Evolutionary conservation across 2,329 filamentous ascomycete genomes (phyloP), one percentile per base, ranked within the genome.

Genomic region (Neoarthrinium moseri): DNA sequence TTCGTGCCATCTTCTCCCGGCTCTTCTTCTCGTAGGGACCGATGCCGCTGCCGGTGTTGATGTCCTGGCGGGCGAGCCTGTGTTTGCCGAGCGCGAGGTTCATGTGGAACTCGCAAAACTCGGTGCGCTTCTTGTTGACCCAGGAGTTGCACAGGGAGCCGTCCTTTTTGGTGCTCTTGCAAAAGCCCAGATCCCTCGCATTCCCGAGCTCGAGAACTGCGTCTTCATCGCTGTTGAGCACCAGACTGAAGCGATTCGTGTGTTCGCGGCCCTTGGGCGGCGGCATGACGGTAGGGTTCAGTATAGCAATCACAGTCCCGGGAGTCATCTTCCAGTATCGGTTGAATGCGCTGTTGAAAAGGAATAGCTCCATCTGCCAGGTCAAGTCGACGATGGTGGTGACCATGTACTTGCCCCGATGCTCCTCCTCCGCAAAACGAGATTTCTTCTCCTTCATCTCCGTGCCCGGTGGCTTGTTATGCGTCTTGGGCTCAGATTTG

Each of bases 271-370:
- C 81, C 1, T 82, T 82, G 0, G 87, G 87, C 0, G 92, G 92
- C 3, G 92, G 90, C 83, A 99, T 89, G 56, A 97, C 86, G 15
- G 76, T 83, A 1, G 94, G 94, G 60, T 99, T 99, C 23, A 99
- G 75, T 21, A 99, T 88, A 5, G 92, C 94, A 46, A 99, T 75
- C 2, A 97, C 79, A 0, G 91, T 96, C n/a, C 94, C 94, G 2
- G 89, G 81, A 0, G 84, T 84, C n/a, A 97, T 73, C 62, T 95
- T 95, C 86, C 92, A 97, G 71, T 94, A 99, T 45, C 88, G 84
- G 13, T 89, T 86, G 58, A 97, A 96, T 6, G 90, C 95, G 0
- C 86, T 84, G 57, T 89, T 88, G 67, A 99, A 99, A 12, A 99
- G 80, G 57, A 91, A 97, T 33, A 97, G 78, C 53, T 97, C 91